These are phyloP conservation scores for Coemansia sp. DNA, from an alignment of 192 early-diverging fungal genomes.

Conservation along the genomic window DNA sequence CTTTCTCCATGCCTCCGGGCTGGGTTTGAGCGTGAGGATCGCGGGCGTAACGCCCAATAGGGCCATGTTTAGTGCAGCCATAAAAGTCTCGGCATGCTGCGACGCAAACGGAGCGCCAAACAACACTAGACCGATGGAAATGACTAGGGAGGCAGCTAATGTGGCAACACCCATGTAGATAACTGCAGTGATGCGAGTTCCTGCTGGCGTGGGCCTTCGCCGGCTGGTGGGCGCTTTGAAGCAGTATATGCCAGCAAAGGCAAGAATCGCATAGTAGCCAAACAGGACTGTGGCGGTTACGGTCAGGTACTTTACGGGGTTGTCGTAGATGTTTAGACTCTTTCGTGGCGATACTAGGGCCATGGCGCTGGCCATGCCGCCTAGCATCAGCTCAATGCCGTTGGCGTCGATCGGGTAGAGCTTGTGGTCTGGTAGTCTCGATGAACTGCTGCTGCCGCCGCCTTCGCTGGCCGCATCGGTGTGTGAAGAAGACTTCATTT, in stretches of 20 bases:
- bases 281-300: constrained; percentile 32
- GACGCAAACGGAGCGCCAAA: constrained; percentile 47
- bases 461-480: background rate
- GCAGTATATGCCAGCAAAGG: constrained; percentile 52
- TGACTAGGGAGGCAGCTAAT: background rate
- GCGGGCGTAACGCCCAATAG: constrained; percentile 49
- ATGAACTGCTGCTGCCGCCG: background rate
- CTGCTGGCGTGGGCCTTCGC: constrained; percentile 8
- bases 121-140: constrained; percentile 27
- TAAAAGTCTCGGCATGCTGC: constrained; percentile 36
- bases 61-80: constrained; percentile 42
- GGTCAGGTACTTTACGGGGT: constrained; percentile 34
- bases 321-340: constrained; percentile 44
- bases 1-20: constrained; percentile 19
- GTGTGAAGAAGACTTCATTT: background rate
- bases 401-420: constrained; percentile 50
- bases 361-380: constrained; percentile 39
- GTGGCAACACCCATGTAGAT: constrained; percentile 22
- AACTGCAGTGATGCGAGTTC: constrained; percentile 8
- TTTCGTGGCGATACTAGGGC: constrained; percentile 46
- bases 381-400: constrained; percentile 48
- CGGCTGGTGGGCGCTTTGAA: constrained; percentile 17
- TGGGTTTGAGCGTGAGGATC: constrained; percentile 37
- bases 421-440: constrained; percentile 22
- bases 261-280: constrained; percentile 44